Conservation (phyloP, 805 yeast species). For the Kurtzmaniella cleridarum region DNA sequence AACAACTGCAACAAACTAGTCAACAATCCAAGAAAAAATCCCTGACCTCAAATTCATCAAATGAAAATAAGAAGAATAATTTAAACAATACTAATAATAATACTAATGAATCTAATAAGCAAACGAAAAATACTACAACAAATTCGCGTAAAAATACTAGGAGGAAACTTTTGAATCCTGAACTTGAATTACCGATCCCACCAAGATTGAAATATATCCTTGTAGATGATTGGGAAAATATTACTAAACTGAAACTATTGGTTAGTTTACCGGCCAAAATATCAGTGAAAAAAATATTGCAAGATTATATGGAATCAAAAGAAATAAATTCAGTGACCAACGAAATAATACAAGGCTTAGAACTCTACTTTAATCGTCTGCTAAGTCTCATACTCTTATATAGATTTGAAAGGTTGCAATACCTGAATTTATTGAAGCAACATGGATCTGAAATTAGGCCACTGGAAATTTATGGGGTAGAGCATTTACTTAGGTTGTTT, state of each 20-base stretch:
- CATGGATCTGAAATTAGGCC: slow-evolving; percentile 24
- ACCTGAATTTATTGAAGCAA: slow-evolving; percentile 43
- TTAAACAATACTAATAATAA: background rate
- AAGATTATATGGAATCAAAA: slow-evolving; percentile 37
- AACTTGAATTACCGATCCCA: slow-evolving; percentile 56
- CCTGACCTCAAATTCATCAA: too few relatives aligned
- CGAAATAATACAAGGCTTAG: slow-evolving; percentile 70
- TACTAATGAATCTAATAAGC: background rate
- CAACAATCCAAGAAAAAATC: slow-evolving; percentile 1
- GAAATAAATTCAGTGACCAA: slow-evolving; percentile 35
- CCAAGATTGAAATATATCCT: slow-evolving; percentile 61
- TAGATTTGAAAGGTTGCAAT: slow-evolving; percentile 74
- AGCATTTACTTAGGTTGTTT: slow-evolving; percentile 73
- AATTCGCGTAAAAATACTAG: background rate
- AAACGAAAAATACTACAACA: background rate
- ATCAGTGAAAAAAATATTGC: slow-evolving; percentile 50
- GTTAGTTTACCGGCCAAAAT: slow-evolving; percentile 58
- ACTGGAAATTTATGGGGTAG: slow-evolving; percentile 65
- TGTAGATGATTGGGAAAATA: slow-evolving; percentile 90
- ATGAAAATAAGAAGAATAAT: background rate
- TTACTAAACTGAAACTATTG: slow-evolving; percentile 74
- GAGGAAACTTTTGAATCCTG: slow-evolving; percentile 16
- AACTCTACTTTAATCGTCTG: slow-evolving; percentile 66
- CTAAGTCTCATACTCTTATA: slow-evolving; percentile 67
- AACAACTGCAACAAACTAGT: slow-evolving; percentile 7